Evolutionary conservation across 2,329 filamentous ascomycete genomes (phyloP).

Genomic region (Fusarium coffeatum): DNA sequence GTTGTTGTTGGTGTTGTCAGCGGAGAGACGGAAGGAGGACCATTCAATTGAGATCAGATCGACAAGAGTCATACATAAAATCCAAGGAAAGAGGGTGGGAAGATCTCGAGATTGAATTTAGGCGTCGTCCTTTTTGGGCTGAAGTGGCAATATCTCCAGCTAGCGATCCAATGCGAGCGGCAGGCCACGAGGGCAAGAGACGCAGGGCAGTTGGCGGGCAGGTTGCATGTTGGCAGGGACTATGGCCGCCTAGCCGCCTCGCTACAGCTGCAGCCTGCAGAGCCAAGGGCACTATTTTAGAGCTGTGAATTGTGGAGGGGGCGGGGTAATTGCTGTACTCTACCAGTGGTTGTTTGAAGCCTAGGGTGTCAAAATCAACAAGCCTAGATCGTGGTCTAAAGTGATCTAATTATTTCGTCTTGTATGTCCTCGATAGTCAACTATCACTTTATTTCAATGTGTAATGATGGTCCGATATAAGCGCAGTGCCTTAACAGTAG

Average conservation of each 20-base stretch:
- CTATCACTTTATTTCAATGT: neutral
- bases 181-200: conserved; percentile 37
- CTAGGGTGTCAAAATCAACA: neutral
- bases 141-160: conserved; percentile 31
- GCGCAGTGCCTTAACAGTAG: conserved; percentile 2
- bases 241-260: neutral
- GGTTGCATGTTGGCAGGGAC: conserved; percentile 17
- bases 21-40: conserved; percentile 6
- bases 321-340: conserved; percentile 1
- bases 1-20: neutral
- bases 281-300: conserved; percentile 21
- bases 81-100: conserved; percentile 30
- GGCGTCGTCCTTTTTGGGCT: conserved; percentile 17
- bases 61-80: conserved; percentile 24
- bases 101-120: conserved; percentile 25
- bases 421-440: neutral
- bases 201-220: conserved; percentile 24
- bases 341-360: neutral
- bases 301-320: conserved; percentile 27
- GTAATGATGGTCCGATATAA: conserved; percentile 9
- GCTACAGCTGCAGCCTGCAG: conserved; percentile 13
- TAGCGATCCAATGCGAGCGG: conserved; percentile 13
- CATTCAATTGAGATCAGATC: conserved; percentile 16
- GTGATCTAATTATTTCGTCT: neutral
- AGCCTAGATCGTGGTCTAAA: neutral